Evolutionary conservation across 441 rosid genomes (phyloP).

Genomic region (Gossypium davidsonii): DNA sequence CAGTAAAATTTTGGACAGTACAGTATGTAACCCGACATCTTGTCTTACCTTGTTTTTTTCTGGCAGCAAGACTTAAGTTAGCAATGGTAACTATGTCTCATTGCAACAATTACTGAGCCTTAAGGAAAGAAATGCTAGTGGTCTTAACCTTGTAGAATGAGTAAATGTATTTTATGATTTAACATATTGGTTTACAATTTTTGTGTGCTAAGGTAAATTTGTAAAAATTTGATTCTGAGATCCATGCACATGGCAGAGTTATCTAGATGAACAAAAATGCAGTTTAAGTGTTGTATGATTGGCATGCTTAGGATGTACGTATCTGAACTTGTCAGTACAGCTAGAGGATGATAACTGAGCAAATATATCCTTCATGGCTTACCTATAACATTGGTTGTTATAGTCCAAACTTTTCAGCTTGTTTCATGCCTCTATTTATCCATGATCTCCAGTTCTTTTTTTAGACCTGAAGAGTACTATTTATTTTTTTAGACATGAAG

Average conservation of each 20-base stretch:
- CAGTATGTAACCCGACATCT: not conserved
- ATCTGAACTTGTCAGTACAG: not conserved
- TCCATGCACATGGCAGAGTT: not conserved
- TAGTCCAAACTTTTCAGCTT: not conserved
- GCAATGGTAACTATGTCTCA: not conserved
- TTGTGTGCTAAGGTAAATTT: not conserved
- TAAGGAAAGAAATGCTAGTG: not conserved
- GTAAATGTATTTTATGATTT: not conserved
- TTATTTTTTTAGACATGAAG: not conserved
- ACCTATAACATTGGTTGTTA: not conserved
- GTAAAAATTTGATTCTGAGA: not conserved
- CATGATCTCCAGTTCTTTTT: not conserved
- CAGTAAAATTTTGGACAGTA: not conserved
- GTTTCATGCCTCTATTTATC: not conserved
- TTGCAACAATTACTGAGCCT: not conserved
- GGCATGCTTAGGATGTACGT: conserved; percentile 1
- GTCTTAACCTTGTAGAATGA: not conserved
- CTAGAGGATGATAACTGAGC: not conserved
- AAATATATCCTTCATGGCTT: not conserved
- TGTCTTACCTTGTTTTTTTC: not conserved
- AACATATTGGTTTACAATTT: conserved; percentile 7
- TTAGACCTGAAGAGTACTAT: not conserved
- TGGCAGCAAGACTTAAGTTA: not conserved
- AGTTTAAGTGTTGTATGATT: not conserved
- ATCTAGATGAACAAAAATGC: not conserved